These are phyloP conservation scores for Spathaspora boniae DNA, from an alignment of 805 yeast species.

Conservation along the genomic window DNA sequence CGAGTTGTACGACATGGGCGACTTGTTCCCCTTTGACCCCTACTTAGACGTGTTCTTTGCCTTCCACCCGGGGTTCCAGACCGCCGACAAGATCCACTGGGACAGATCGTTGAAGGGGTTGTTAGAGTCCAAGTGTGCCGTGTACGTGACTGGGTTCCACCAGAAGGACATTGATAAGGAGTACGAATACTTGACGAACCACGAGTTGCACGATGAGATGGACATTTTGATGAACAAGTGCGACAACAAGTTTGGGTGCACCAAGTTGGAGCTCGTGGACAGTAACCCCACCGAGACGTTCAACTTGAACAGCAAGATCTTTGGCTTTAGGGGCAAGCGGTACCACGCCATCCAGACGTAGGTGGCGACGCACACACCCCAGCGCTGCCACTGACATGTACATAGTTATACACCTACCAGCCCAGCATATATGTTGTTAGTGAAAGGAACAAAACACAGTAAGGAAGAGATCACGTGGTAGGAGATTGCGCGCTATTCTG, in stretches of 20 bases:
- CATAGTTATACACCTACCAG: background rate
- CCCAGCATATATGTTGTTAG: background rate
- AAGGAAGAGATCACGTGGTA: too few relatives aligned
- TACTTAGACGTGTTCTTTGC: constrained; percentile 88
- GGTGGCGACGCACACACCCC: constrained; percentile 2
- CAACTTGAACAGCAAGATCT: constrained; percentile 85
- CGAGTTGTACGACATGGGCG: constrained; percentile 85
- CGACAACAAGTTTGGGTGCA: constrained; percentile 72
- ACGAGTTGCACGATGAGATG: constrained; percentile 57
- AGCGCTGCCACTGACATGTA: background rate
- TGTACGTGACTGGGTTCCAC: constrained; percentile 88
- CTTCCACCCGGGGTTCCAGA: constrained; percentile 93
- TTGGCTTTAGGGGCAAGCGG: constrained; percentile 94
- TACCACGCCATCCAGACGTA: constrained; percentile 69
- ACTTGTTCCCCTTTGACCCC: constrained; percentile 97
- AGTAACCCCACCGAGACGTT: constrained; percentile 88
- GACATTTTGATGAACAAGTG: constrained; percentile 77
- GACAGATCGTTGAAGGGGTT: constrained; percentile 79
- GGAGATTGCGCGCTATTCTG: too few relatives aligned
- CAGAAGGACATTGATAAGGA: constrained; percentile 69
- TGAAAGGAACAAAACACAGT: too few relatives aligned
- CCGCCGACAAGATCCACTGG: constrained; percentile 83
- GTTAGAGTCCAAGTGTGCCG: constrained; percentile 88
- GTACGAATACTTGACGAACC: constrained; percentile 66
- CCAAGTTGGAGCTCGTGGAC: constrained; percentile 94